Conservation (phyloP, 306 rosid genomes). For the Alnus glutinosa region DNA sequence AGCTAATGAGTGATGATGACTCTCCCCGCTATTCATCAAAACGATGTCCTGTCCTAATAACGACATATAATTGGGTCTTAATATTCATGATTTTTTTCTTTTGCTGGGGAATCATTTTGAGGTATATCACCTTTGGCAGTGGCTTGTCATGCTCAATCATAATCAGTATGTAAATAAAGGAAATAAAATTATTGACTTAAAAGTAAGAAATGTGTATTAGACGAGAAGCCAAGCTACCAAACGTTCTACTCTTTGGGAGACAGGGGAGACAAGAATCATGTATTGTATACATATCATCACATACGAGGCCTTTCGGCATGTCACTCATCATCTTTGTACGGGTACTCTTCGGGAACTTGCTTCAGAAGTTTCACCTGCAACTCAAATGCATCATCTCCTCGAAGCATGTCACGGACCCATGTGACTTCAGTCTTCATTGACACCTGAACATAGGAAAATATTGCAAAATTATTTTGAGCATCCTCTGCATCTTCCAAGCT, state of each 20-base stretch:
- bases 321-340: conserved; percentile 94
- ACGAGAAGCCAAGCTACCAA: conserved; percentile 1
- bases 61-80: no score
- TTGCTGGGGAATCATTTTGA: neutral
- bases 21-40: no score
- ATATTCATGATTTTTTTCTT: neutral
- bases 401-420: conserved; percentile 88
- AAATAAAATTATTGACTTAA: neutral
- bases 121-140: neutral
- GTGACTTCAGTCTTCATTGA: conserved; percentile 96
- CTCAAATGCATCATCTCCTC: conserved; percentile 91
- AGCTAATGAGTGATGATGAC: no score
- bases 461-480: neutral
- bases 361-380: conserved; percentile 89
- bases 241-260: neutral
- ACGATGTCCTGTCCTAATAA: no score
- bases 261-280: neutral
- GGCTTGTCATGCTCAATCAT: neutral
- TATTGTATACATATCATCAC: conserved; percentile 21
- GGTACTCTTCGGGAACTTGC: conserved; percentile 97
- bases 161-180: neutral
- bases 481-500: neutral
- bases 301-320: conserved; percentile 12
- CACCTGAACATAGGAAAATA: conserved; percentile 47
- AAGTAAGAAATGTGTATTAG: neutral